Percentiles rank a stretch among this genome's conserved stretches.
These are phyloP conservation scores for Phytopythium aichiense DNA, from an alignment of 352 stramenopile species.

Conservation along the genomic window DNA sequence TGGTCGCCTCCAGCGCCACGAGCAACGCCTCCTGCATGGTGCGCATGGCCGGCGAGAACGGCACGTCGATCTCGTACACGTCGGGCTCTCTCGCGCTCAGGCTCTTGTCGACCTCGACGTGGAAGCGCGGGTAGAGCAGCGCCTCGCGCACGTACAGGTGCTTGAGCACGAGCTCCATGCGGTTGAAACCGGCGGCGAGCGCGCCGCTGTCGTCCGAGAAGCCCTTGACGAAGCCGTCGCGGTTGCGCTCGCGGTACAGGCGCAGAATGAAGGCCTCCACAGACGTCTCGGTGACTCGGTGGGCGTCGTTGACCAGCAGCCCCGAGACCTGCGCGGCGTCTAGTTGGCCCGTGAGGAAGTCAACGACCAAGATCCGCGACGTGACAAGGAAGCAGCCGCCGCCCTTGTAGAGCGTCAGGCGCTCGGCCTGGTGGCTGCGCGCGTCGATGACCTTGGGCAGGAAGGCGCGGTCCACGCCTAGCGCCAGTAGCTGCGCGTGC, in stretches of 20 bases:
- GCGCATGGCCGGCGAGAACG: slow-evolving; percentile 89
- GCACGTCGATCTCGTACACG: slow-evolving; percentile 94
- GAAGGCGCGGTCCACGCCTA: slow-evolving; percentile 82
- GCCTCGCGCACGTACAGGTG: slow-evolving; percentile 91
- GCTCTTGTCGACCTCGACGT: slow-evolving; percentile 85
- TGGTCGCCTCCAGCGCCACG: slow-evolving; percentile 90
- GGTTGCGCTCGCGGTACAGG: slow-evolving; percentile 89
- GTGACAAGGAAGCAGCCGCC: slow-evolving; percentile 95
- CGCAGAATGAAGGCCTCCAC: slow-evolving; percentile 97
- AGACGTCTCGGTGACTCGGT: slow-evolving; percentile 92
- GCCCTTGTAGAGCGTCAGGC: slow-evolving; percentile 87
- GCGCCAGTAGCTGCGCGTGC: slow-evolving; percentile 73
- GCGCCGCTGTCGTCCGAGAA: slow-evolving; percentile 93
- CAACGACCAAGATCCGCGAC: slow-evolving; percentile 96
- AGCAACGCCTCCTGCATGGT: slow-evolving; percentile 94
- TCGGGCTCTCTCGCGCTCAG: slow-evolving; percentile 85
- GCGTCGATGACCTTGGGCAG: slow-evolving; percentile 86
- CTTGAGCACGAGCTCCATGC: slow-evolving; percentile 94
- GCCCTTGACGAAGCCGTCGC: slow-evolving; percentile 94
- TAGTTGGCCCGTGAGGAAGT: slow-evolving; percentile 90
- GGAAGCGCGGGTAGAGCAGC: slow-evolving; percentile 95
- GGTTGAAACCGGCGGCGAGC: slow-evolving; percentile 92
- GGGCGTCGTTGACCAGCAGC: slow-evolving; percentile 92
- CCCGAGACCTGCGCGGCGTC: slow-evolving; percentile 87
- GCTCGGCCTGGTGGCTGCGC: slow-evolving; percentile 70